Evolutionary conservation across 2,329 filamentous ascomycete species (phyloP).

Genomic region (Penicillium vulpinum): DNA sequence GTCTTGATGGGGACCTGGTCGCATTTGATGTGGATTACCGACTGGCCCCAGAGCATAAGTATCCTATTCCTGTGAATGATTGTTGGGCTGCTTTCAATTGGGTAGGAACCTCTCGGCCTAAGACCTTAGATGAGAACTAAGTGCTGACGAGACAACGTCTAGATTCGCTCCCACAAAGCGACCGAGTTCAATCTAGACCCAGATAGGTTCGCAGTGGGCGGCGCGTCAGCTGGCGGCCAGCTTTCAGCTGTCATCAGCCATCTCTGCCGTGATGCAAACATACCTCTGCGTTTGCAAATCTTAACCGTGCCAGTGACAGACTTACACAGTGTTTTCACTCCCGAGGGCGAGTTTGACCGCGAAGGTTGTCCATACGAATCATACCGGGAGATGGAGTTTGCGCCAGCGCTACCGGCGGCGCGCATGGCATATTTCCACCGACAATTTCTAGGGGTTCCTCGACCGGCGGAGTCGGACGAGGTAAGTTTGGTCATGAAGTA

Average conservation of each 20-base stretch:
- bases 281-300: conserved; percentile 40
- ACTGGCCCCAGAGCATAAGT: conserved; percentile 42
- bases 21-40: conserved; percentile 49
- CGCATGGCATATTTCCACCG: conserved; percentile 44
- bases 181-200: conserved; percentile 38
- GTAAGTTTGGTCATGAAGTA: conserved; percentile 24
- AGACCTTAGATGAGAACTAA: not conserved
- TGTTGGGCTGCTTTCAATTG: conserved; percentile 44
- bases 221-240: conserved; percentile 43
- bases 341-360: conserved; percentile 36
- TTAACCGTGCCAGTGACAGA: conserved; percentile 41
- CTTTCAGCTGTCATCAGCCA: conserved; percentile 42
- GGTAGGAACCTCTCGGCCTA: conserved; percentile 23
- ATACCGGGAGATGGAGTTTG: conserved; percentile 42
- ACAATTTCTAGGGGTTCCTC: conserved; percentile 40
- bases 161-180: conserved; percentile 36
- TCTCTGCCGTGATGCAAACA: conserved; percentile 39
- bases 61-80: conserved; percentile 42
- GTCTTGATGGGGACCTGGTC: conserved; percentile 40
- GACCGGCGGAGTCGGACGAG: conserved; percentile 36
- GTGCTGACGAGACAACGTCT: not conserved
- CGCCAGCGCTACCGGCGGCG: conserved; percentile 35
- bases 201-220: conserved; percentile 39
- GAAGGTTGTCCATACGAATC: conserved; percentile 41
- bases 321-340: conserved; percentile 38